A percentile compares a stretch with the other conserved stretches of the same genome.
Conservation (phyloP, 2,329 filamentous ascomycete species). For the Neofusicoccum kwambonambiense region DNA sequence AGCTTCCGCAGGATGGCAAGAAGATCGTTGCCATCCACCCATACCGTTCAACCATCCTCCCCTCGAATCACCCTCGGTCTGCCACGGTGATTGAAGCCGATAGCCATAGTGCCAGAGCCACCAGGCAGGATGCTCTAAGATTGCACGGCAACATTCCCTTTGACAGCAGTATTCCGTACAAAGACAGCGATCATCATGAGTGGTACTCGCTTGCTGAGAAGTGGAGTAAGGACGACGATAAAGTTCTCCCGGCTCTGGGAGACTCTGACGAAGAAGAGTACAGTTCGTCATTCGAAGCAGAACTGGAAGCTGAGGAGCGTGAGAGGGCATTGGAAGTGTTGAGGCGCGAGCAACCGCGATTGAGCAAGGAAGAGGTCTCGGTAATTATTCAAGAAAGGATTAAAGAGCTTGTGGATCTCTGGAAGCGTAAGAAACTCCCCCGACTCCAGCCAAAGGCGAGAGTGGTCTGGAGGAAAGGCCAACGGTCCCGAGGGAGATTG, state of each 20-base stretch:
- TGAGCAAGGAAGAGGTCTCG: constrained; percentile 48
- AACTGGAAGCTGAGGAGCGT: constrained; percentile 45
- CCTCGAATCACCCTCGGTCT: constrained; percentile 25
- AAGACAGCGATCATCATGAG: constrained; percentile 21
- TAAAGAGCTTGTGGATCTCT: constrained; percentile 50
- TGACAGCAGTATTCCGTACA: constrained; percentile 25
- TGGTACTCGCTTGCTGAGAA: constrained; percentile 43
- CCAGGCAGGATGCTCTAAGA: constrained; percentile 27
- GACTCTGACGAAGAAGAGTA: constrained; percentile 49
- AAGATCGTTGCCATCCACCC: constrained; percentile 30
- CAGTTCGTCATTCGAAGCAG: constrained; percentile 23
- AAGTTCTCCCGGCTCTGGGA: constrained; percentile 52
- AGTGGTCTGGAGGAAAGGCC: constrained; percentile 60
- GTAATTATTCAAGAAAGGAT: constrained; percentile 56
- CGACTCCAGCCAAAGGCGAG: constrained; percentile 58
- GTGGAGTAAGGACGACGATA: constrained; percentile 40
- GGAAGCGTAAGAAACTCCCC: constrained; percentile 60
- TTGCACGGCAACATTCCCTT: constrained; percentile 14
- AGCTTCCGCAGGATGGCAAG: constrained; percentile 23
- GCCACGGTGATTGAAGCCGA: constrained; percentile 28
- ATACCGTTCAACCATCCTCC: constrained; percentile 26
- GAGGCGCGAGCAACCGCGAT: constrained; percentile 20
- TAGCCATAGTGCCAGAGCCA: constrained; percentile 23
- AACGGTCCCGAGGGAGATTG: constrained; percentile 39
- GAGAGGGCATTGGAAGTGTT: constrained; percentile 46